Percentiles rank a stretch among this genome's conserved stretches.
Evolutionary conservation across 148 eudicot species (phyloP).

Genomic region (Cornus kousa): DNA sequence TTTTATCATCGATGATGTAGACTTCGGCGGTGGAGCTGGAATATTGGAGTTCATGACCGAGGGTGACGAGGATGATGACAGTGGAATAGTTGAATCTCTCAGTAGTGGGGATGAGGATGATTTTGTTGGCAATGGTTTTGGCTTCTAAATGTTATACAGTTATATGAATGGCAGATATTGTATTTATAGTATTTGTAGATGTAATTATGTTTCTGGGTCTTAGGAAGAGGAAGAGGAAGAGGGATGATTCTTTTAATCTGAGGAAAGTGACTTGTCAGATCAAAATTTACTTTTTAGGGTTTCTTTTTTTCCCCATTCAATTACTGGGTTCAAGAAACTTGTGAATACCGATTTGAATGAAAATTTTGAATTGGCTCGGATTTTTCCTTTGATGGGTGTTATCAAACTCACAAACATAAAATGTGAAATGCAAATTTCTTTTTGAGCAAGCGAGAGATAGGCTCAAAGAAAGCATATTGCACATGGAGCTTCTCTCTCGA

Average conservation of each 20-base stretch:
- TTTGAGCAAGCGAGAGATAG: no score
- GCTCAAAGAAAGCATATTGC: no score
- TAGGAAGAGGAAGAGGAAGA: background rate
- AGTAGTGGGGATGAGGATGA: constrained; percentile 83
- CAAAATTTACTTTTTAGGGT: background rate
- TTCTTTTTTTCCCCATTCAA: background rate
- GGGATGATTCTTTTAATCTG: constrained; percentile 6
- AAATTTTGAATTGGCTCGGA: background rate
- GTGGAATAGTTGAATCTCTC: constrained; percentile 52
- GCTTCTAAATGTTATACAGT: constrained; percentile 17
- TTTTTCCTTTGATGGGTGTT: background rate
- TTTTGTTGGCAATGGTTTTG: constrained; percentile 21
- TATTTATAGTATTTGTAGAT: background rate
- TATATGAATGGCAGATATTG: background rate
- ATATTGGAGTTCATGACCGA: constrained; percentile 64
- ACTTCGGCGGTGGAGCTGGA: constrained; percentile 54
- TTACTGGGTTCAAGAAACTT: no score
- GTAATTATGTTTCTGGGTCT: background rate
- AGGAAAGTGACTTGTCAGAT: constrained; percentile 4
- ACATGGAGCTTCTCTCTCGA: no score
- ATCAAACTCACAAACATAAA: background rate
- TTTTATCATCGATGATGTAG: constrained; percentile 48
- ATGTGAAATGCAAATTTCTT: no score
- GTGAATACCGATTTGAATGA: background rate
- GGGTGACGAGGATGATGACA: constrained; percentile 82